Conservation (phyloP, 257 asterid species). For the Jacaranda copaia region DNA sequence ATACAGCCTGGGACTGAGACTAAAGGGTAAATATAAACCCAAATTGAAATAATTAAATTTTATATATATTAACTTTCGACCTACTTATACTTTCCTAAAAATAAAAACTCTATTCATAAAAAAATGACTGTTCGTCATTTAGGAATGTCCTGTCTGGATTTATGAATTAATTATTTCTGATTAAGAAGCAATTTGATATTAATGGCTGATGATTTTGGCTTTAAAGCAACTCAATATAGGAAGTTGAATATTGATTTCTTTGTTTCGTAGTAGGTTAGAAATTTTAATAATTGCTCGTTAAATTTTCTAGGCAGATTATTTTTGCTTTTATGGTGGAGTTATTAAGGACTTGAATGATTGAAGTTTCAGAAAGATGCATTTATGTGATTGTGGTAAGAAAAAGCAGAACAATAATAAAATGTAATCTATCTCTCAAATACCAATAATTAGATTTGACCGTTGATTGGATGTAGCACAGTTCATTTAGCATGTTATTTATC, state of each 20-base stretch:
- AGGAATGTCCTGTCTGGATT: constrained; percentile 2
- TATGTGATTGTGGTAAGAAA: constrained; percentile 37
- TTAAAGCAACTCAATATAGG: constrained; percentile 13
- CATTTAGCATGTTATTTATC: constrained; percentile 24
- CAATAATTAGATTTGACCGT: constrained; percentile 33
- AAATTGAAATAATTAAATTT: neutral
- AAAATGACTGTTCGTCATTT: neutral
- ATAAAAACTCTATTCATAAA: neutral
- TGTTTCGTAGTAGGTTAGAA: constrained; percentile 30
- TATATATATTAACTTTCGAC: neutral
- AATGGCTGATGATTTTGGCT: constrained; percentile 24
- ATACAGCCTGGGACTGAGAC: neutral
- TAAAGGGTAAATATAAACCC: constrained; percentile 17
- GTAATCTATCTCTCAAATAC: constrained; percentile 30
- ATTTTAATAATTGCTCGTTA: constrained; percentile 25
- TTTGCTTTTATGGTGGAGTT: constrained; percentile 27
- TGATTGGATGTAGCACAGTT: constrained; percentile 28
- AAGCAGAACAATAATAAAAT: constrained; percentile 26
- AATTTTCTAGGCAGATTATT: constrained; percentile 12
- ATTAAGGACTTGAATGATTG: constrained; percentile 19
- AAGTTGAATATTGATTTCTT: constrained; percentile 14
- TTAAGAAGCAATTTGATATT: constrained; percentile 28
- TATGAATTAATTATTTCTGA: neutral
- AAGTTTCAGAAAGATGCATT: constrained; percentile 28
- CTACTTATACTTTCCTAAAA: neutral